phyloP scores from a whole-genome alignment of 2,329 filamentous ascomycete genomes.

The Eutypa lata region DNA sequence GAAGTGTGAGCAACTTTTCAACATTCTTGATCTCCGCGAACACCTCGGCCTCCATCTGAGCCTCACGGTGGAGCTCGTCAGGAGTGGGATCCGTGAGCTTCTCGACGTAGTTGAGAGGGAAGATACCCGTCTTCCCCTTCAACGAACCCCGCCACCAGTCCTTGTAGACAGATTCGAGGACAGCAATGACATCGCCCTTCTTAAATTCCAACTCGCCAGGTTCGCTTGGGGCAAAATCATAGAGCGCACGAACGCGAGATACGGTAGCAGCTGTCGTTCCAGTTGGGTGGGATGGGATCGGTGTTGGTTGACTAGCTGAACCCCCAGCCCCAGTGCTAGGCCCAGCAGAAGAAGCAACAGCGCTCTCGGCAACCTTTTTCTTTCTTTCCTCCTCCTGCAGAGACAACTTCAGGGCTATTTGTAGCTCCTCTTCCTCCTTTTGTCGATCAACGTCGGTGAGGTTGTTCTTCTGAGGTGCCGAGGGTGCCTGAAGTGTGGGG shows the following conservation, averaged over 20 bases:
- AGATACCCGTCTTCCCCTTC: constrained; percentile 93
- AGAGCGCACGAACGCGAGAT: constrained; percentile 87
- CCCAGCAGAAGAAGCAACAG: constrained; percentile 33
- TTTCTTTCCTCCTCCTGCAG: constrained; percentile 80
- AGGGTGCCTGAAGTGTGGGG: constrained; percentile 85
- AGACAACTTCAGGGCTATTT: constrained; percentile 91
- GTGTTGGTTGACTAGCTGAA: constrained; percentile 34
- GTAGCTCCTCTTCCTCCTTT: constrained; percentile 95
- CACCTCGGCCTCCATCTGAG: constrained; percentile 82
- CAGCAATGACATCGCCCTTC: constrained; percentile 95
- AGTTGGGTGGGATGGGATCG: constrained; percentile 61
- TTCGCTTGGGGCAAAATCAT: constrained; percentile 92
- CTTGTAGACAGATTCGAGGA: constrained; percentile 96
- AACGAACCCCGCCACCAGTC: constrained; percentile 99
- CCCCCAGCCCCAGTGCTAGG: constrained; percentile 25
- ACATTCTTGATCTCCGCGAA: constrained; percentile 64
- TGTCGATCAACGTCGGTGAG: constrained; percentile 87
- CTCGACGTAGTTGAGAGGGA: constrained; percentile 97
- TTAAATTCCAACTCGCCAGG: constrained; percentile 93
- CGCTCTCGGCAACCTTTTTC: constrained; percentile 40
- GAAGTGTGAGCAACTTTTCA: constrained; percentile 73
- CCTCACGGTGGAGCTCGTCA: constrained; percentile 91
- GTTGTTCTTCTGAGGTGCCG: constrained; percentile 87
- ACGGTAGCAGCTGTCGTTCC: constrained; percentile 96
- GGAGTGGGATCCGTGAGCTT: constrained; percentile 92